Percentiles rank a stretch among this genome's conserved stretches.
Conservation (phyloP, 371 early-diverging fungal genomes). For the Chytridium lagenaria region DNA sequence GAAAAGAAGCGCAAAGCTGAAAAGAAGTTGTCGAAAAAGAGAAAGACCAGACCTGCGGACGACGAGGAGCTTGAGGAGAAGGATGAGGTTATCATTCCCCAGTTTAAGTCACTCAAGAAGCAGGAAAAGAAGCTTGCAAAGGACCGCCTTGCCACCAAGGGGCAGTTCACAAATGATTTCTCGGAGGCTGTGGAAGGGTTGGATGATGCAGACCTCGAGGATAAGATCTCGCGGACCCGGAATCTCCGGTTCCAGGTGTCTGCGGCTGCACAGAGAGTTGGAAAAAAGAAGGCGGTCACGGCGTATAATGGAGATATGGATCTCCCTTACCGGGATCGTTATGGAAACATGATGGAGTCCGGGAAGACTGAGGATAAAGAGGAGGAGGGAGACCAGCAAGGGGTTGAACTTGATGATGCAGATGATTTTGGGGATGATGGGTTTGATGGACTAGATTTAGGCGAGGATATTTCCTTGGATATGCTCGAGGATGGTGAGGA, state of each 20-base stretch:
- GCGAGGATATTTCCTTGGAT: too few species aligned
- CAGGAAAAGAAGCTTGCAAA: conserved; percentile 7
- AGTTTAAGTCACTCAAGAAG: neutral
- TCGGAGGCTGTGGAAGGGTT: conserved; percentile 56
- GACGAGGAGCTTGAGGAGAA: too few species aligned
- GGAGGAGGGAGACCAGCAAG: conserved; percentile 13
- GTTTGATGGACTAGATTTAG: too few species aligned
- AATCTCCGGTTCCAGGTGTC: conserved; percentile 75
- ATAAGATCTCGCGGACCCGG: conserved; percentile 73
- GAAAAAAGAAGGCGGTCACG: neutral
- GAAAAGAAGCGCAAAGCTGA: too few species aligned
- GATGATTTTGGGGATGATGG: too few species aligned
- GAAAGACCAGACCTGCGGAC: too few species aligned
- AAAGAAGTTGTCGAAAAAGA: too few species aligned
- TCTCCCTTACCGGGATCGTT: conserved; percentile 44
- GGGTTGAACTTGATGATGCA: conserved; percentile 16
- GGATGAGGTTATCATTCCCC: too few species aligned
- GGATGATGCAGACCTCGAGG: conserved; percentile 79
- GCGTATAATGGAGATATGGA: conserved; percentile 40
- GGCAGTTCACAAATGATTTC: conserved; percentile 50
- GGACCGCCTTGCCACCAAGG: conserved; percentile 35
- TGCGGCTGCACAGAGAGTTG: neutral
- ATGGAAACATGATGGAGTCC: conserved; percentile 35
- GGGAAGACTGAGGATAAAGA: conserved; percentile 12
- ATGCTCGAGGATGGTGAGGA: conserved; percentile 21